phyloP scores from a whole-genome alignment of 495 filamentous ascomycete species.

The Thermothielavioides terrestris region DNA sequence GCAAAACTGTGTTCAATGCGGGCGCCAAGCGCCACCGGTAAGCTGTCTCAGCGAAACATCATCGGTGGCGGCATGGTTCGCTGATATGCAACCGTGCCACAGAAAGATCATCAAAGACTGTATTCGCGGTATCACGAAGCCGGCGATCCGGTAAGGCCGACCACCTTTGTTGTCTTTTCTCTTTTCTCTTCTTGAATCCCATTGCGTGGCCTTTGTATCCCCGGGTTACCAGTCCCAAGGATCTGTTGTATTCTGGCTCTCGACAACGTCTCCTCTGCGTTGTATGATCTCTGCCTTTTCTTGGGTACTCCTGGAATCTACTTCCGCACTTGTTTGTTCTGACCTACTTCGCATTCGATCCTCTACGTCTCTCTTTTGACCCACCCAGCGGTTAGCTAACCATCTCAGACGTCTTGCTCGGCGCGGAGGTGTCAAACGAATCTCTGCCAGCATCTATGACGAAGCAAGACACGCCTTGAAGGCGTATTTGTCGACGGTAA shows the following conservation, averaged over 20 bases:
- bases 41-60: no score
- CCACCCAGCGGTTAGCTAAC: no score
- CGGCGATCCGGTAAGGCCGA: constrained; percentile 63
- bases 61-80: no score
- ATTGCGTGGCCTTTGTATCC: no score
- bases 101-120: constrained; percentile 56
- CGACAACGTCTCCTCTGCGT: no score
- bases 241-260: no score
- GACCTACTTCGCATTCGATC: no score
- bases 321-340: no score
- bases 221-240: no score
- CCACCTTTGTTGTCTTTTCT: constrained; percentile 13
- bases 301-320: no score
- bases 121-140: constrained; percentile 55
- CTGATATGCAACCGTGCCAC: background rate
- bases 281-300: no score
- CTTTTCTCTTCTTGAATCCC: background rate
- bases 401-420: constrained; percentile 67
- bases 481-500: constrained; percentile 44
- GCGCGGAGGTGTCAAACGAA: constrained; percentile 69
- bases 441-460: constrained; percentile 61
- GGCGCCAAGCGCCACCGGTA: constrained; percentile 27
- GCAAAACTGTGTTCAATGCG: constrained; percentile 11
- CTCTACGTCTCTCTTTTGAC: no score
- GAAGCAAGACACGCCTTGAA: constrained; percentile 52